Evolutionary conservation across 1,284 basidiomycete genomes (phyloP), one percentile per base, ranked within the genome.

Genomic region (Boletus smithii): DNA sequence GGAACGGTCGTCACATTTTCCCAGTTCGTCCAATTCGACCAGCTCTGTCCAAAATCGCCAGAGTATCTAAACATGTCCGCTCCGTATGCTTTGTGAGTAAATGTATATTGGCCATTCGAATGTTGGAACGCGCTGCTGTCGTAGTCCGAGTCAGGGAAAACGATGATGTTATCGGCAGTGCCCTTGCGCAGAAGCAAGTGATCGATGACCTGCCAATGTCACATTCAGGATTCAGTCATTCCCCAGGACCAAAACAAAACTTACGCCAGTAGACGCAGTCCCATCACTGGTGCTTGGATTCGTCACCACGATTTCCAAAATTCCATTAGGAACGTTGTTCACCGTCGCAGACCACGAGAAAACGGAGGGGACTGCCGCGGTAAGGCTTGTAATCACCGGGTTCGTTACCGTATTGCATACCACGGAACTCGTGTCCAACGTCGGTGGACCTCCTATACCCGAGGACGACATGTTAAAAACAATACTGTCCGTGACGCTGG

Each of bases 1-100:
- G 85, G 75, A 46, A 95, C 78, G 1, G 70, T 75, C 2, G 85
- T 84, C n/a, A 71, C 76, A 43, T 80, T 75, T 69, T 92, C 87
- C 80, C 86, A 94, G 34, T 72, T 71, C 29, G 70, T 68, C 91
- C 92, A 95, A 10, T 75, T 65, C 3, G 87, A 78, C 90, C 91
- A 95, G 55, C 79, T 86, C 66, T 80, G 75, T n/a, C 88, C 91
- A 59, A 88, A 95, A 70, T 94, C 85, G 70, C 81, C 80, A 8
- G 88, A 85, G 67, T 91, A 94, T 38, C 92, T 80, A 73, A 90
- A 85, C 73, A 71, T 81, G 55, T 95, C 91, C n/a, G 92, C 91
- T 42, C 92, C 92, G 39, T 77, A 76, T 3, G 91, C 91, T 39
- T 77, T 79, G 69, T 95, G 91, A 3, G 79, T 81, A 64, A 91